A percentile compares a stretch with the other conserved stretches of the same genome.
Evolutionary conservation across 2,329 filamentous ascomycete species (phyloP).

Genomic region (Aureobasidium lini): DNA sequence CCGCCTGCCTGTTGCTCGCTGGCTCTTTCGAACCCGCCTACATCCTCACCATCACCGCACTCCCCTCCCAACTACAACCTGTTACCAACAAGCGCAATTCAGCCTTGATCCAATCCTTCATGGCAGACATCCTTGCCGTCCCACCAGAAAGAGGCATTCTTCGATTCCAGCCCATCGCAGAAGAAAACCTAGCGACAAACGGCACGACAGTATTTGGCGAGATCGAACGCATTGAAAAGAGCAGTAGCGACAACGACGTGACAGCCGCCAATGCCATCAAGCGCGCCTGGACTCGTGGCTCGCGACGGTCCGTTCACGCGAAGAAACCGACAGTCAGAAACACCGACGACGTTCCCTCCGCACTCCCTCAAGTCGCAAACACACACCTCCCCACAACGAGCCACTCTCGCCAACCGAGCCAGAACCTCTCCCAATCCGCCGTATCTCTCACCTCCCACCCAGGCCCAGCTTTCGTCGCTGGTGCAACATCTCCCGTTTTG

Average conservation of each 20-base stretch:
- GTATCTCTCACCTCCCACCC: conserved; percentile 5
- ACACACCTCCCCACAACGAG: conserved; percentile 9
- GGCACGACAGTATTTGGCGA: conserved; percentile 63
- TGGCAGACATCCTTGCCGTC: conserved; percentile 65
- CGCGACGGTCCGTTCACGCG: conserved; percentile 24
- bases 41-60: conserved; percentile 63
- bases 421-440: conserved; percentile 11
- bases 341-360: background rate
- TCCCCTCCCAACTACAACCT: conserved; percentile 61
- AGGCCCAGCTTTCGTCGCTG: background rate
- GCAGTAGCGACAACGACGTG: conserved; percentile 33
- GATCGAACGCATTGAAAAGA: conserved; percentile 51
- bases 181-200: conserved; percentile 65
- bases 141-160: conserved; percentile 60
- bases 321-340: background rate
- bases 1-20: conserved; percentile 65
- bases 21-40: conserved; percentile 75
- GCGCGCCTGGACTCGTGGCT: conserved; percentile 26
- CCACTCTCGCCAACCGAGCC: conserved; percentile 1
- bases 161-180: conserved; percentile 60
- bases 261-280: conserved; percentile 30
- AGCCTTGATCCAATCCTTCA: conserved; percentile 65
- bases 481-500: background rate
- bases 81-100: conserved; percentile 76
- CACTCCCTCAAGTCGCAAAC: conserved; percentile 2